Evolutionary conservation across 2,329 filamentous ascomycete genomes (phyloP), one percentile per base, ranked within the genome.

Genomic region (Monosporascus sp.): DNA sequence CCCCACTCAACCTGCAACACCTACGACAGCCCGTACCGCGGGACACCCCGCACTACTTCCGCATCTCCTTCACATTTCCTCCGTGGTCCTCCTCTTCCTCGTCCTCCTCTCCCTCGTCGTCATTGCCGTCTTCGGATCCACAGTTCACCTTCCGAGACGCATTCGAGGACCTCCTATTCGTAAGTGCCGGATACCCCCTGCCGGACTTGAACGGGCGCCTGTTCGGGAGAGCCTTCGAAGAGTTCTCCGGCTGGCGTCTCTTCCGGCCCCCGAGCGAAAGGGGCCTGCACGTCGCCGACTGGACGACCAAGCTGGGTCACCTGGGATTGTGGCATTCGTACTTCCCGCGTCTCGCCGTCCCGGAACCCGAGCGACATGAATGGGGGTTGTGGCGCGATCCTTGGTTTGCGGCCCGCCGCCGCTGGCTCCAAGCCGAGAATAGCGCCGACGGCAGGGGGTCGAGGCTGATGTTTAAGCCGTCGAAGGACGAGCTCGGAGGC

Each of bases 91-190:
- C 39, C 18, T 20, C 39, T 27, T 24, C 42, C 22, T 9, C 39
- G 20, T 42, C 39, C 9, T 42, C 39, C 18, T 20, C 39, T 66
- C 14, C 63, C 60, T 39, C 42, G 24, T 46, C 42, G 7, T 27
- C 22, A 25, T 46, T 24, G 14, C 25, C 24, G 20, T 46, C 42
- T 17, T 15, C 24, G 11, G 42, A 46, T 24, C 24, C 42, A 5
- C 24, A 25, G 11, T 80, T 81, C 60, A 79, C 76, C 8, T 83
- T 81, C 57, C 70, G 76, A 34, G 79, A 83, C 57, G 80, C 80
- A 47, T 82, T 83, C 55, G 80, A 83, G 59, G 80, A 83, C 56
- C 72, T 84, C 17, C 68, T 83, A 14, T 68, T 69, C n/a, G 72
- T 73, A 18, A 72, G 71, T n/a, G 70, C 72, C 15, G 73, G 73